phyloP scores from a whole-genome alignment of 306 rosid species.

The Dalbergia oliveri region DNA sequence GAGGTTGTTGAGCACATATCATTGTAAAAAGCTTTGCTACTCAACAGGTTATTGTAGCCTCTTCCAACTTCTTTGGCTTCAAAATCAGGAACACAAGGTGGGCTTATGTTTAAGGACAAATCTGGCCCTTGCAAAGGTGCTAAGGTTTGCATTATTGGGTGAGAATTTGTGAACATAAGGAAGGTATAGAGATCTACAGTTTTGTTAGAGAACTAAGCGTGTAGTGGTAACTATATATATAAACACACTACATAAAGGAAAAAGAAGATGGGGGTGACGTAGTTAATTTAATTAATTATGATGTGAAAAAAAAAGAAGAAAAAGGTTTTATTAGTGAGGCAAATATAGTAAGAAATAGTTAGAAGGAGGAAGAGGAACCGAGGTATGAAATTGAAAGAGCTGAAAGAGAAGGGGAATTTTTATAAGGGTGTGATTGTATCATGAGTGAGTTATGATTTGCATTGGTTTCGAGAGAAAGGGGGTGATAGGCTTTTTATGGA shows the following conservation, averaged over 20 bases:
- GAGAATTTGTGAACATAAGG: conserved; percentile 51
- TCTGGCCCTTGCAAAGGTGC: conserved; percentile 74
- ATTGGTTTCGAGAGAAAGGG: conserved; percentile 51
- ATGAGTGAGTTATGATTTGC: conserved; percentile 90
- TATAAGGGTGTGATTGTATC: conserved; percentile 59
- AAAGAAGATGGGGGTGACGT: neutral
- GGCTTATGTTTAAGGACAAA: conserved; percentile 87
- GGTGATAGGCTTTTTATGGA: conserved; percentile 59
- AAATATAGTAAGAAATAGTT: conserved; percentile 37
- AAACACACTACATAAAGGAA: neutral
- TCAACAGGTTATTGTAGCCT: conserved; percentile 18
- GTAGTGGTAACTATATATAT: neutral
- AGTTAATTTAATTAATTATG: neutral
- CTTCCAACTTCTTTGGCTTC: conserved; percentile 46
- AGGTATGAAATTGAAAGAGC: conserved; percentile 11
- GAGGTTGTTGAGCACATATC: conserved; percentile 72
- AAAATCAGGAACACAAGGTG: conserved; percentile 55
- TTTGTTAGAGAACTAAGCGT: neutral
- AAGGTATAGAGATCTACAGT: conserved; percentile 27
- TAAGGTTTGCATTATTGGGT: conserved; percentile 46
- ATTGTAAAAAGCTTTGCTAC: conserved; percentile 40
- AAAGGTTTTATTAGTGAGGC: neutral
- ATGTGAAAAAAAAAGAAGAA: neutral
- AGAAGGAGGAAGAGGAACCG: neutral
- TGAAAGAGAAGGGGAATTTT: conserved; percentile 31